A percentile compares a stretch with the other conserved stretches of the same genome.
phyloP scores from a whole-genome alignment of 495 filamentous ascomycete genomes.

The Penicillium paradoxum region DNA sequence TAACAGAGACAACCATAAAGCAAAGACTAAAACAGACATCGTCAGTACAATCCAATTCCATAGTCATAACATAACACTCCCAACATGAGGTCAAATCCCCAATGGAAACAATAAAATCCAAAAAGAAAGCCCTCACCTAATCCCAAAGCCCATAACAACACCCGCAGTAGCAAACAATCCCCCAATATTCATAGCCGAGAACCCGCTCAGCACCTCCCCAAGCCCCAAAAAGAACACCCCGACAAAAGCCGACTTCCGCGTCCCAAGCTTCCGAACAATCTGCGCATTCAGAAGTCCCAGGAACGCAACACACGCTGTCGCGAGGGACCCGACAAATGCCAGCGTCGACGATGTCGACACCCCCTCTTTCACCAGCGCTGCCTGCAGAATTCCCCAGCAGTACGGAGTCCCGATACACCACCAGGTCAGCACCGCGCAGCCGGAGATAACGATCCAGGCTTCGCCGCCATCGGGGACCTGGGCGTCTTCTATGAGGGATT shows the following conservation, averaged over 20 bases:
- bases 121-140: too few species aligned
- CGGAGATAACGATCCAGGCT: slow-evolving; percentile 53
- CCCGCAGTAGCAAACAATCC: slow-evolving; percentile 54
- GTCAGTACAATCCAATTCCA: slow-evolving; percentile 29
- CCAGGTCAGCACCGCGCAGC: slow-evolving; percentile 48
- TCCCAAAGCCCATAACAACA: slow-evolving; percentile 49
- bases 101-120: neutral
- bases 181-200: slow-evolving; percentile 41
- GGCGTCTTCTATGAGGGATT: slow-evolving; percentile 44
- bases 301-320: slow-evolving; percentile 42
- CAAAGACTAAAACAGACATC: slow-evolving; percentile 20
- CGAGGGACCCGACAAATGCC: slow-evolving; percentile 53
- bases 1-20: slow-evolving; percentile 39
- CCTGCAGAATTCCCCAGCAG: slow-evolving; percentile 56
- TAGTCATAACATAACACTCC: too few species aligned
- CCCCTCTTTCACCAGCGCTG: slow-evolving; percentile 44
- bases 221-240: slow-evolving; percentile 45
- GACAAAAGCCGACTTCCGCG: slow-evolving; percentile 37
- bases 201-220: slow-evolving; percentile 48
- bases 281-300: slow-evolving; percentile 46
- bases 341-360: slow-evolving; percentile 46
- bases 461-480: slow-evolving; percentile 55
- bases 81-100: too few species aligned
- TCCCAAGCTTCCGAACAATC: slow-evolving; percentile 47
- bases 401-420: slow-evolving; percentile 51